Base-by-base conservation (phyloP, 495 filamentous ascomycete genomes). In the Penicillium dipodomyicola region DNA sequence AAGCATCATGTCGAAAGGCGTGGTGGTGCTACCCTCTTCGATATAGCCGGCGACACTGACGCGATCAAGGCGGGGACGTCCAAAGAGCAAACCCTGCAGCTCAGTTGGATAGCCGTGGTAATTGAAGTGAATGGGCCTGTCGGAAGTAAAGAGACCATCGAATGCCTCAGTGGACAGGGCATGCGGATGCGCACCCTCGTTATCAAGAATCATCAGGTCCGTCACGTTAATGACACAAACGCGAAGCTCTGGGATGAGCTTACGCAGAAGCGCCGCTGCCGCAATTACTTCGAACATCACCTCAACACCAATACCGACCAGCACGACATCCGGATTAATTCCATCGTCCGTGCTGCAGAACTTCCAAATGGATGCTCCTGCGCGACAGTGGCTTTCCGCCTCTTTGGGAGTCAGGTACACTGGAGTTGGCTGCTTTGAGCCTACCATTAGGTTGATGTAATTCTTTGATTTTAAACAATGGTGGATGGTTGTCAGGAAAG, bases 1-100 rank as follows among this genome's bases (percentile, higher is more conserved):
- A 11, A 89, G 69, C 85, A 89, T 84, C 87, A 89, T 90, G 54
- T 89, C 83, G 60, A 89, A 88, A 5, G 85, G 87, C 10, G 85
- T 90, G 0, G 86, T 90, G 0, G 85, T 90, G 50, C 75, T 83
- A 4, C 88, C 87, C 64, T 90, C 86, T 65, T 90, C 87, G 1
- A 74, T 75, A 60, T 91, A 91, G 4, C 83, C 84, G n/a, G 72
- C 77, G 32, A 90, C 80, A 3, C 62, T 77, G 43, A 86, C 77
- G 6, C 84, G 73, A 11, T 80, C 72, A 7, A 81, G 57, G 19
- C 67, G 61, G 0, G 71, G 72, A 1, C 85, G 75, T 2, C 84
- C 83, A 65, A 89, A 88, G 2, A 89, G 74, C 45, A 88, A 62
- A 0, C 85, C 85, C 59, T 83, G 75, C 58, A 90, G 58, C 62